Base-by-base conservation (phyloP, 805 yeast genomes). In the Nakazawaea wyomingensis region DNA sequence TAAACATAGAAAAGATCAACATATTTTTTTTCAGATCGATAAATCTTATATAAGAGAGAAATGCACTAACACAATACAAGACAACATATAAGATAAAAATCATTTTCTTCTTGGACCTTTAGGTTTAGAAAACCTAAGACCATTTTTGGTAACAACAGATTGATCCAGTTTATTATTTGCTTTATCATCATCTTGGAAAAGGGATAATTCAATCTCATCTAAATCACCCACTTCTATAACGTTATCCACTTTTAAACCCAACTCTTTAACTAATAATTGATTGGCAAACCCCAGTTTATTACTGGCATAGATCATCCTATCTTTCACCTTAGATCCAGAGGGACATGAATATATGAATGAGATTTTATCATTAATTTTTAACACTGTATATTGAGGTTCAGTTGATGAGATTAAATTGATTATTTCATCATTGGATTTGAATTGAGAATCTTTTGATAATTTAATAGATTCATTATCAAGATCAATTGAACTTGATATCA, bases 241-340 rank as follows among this genome's bases (percentile, higher is more conserved):
- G 39, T 74, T 74, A 28, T 68, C 68, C 19, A 81, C 59, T 8
- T 58, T 55, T 28, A 71, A 51, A 1, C 56, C 57, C 34, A 62
- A 63, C 6, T 55, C 45, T 16, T 56, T 48, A 47, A 71, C 68
- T 55, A 85, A 64, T 45, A 73, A 69, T 36, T 67, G 69, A 18
- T 34, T 44, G 27, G 80, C 61, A 43, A 84, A 71, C 6, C 82
- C 84, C 41, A 69, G 71, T 56, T 80, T 83, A 48, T 82, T 83
- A 3, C 96, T 76, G 1, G 99, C 98, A 56, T 89, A 88, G 39
- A 89, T 60, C 97, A 91, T 91, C 54, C 98, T 75, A 41, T 89
- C 93, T 60, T 82, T 85, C 32, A 93, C 93, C 62, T 80, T 82
- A 34, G 96, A 82, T 1, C 90, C 89, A 0, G 95, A 79, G 3